Conservation (phyloP, 148 eudicot genomes). For the Rhododendron simsii region DNA sequence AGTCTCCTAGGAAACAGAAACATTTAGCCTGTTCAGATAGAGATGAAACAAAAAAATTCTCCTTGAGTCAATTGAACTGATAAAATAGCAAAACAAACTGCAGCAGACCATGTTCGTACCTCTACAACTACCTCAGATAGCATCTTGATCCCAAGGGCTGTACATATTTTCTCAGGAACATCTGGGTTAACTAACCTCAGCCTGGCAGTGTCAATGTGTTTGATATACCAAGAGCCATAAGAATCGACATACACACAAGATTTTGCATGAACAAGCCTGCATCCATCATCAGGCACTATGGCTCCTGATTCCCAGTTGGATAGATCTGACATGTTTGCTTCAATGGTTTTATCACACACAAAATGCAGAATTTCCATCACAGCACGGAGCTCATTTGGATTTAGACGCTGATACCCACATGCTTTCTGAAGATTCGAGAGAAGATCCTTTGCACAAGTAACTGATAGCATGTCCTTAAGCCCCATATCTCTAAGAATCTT, state of each 20-base stretch:
- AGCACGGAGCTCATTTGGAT: constrained; percentile 98
- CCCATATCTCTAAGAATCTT: constrained; percentile 86
- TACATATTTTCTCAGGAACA: constrained; percentile 69
- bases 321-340: constrained; percentile 31
- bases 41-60: not conserved
- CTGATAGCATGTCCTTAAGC: constrained; percentile 71
- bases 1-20: not conserved
- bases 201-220: constrained; percentile 67
- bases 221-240: constrained; percentile 76
- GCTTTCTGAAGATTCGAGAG: constrained; percentile 83
- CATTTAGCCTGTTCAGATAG: not conserved
- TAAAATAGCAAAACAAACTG: not conserved
- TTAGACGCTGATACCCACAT: constrained; percentile 96
- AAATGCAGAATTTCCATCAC: constrained; percentile 79
- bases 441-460: constrained; percentile 71
- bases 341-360: constrained; percentile 55
- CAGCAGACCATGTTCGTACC: constrained; percentile 41
- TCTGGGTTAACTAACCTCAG: constrained; percentile 72
- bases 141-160: constrained; percentile 63
- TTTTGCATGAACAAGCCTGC: constrained; percentile 88
- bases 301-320: constrained; percentile 63
- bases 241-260: constrained; percentile 88
- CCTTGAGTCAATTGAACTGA: not conserved
- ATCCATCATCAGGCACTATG: constrained; percentile 90
- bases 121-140: constrained; percentile 88